Percentiles rank a stretch among this genome's conserved stretches.
Evolutionary conservation across 176 grass and related monocot genomes (phyloP).

Genomic region (Tillandsia fasciculata): DNA sequence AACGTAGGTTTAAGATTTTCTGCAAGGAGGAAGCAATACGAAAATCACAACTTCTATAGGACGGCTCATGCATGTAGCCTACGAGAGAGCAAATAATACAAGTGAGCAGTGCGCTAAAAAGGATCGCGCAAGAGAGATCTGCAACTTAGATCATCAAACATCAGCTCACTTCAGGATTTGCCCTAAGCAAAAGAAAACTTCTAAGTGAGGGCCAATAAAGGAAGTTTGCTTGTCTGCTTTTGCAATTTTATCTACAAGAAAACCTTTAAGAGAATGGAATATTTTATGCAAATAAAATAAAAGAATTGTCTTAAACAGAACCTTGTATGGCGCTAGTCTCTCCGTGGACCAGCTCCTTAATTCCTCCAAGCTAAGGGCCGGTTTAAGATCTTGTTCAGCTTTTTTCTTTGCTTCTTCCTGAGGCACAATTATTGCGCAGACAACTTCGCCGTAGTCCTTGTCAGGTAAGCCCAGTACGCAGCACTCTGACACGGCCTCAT

Average conservation of each 20-base stretch:
- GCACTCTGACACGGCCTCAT: conserved; percentile 58
- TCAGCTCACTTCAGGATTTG: too few species aligned
- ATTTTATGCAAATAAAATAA: background rate
- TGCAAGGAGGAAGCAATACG: too few species aligned
- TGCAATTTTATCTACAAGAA: conserved; percentile 2
- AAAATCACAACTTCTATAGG: too few species aligned
- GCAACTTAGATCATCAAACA: background rate
- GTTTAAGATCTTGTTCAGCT: conserved; percentile 38
- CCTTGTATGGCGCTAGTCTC: conserved; percentile 97
- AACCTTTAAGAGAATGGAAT: background rate
- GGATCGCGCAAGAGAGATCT: too few species aligned
- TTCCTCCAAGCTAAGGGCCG: conserved; percentile 56
- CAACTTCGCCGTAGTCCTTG: conserved; percentile 76
- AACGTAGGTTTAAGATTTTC: too few species aligned
- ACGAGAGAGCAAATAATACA: too few species aligned
- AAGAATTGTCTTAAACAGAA: conserved; percentile 22
- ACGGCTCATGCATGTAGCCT: too few species aligned
- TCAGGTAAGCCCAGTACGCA: conserved; percentile 76
- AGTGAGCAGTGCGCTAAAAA: too few species aligned
- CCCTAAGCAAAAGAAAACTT: background rate
- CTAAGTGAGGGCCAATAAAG: too few species aligned
- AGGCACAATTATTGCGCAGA: conserved; percentile 75
- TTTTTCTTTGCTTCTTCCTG: conserved; percentile 43
- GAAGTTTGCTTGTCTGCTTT: background rate
- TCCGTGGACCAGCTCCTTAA: conserved; percentile 75